Evolutionary conservation across 208 protist genomes (phyloP), one percentile per base, ranked within the genome.

Genomic region (Vickermania spadyakhi): DNA sequence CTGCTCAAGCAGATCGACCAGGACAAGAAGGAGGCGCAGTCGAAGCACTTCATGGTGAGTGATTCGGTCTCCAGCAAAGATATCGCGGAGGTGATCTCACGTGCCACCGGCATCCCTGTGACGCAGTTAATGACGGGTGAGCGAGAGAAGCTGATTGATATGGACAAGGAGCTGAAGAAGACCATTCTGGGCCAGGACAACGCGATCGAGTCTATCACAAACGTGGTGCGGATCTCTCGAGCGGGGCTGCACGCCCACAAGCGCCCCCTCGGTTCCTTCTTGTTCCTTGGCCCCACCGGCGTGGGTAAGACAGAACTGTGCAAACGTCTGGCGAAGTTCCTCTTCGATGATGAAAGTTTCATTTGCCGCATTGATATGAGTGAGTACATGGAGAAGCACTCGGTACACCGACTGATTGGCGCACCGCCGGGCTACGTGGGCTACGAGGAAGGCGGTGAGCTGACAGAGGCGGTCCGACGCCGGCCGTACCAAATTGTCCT

Each of bases 321-420:
- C 66, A 99, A 99, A 77, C 73, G 89, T 49, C 78, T 99, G 1
- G 94, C 96, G 1, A 71, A 73, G 58, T 86, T 97, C 28, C 85
- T 99, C 18, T 99, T 99, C 61, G 97, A 99, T 73, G 85, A 97
- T 54, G 97, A 99, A 28, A 82, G 94, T 7, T 81, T 91, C 58
- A 97, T 99, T 29, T 88, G 98, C 36, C 86, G 97, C 25, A 96
- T 99, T 56, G 98, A 99, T 84, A 99, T 99, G 97, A 94, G 78
- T 60, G 97, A 99, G 81, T 99, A 99, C 81, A 99, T 98, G 94
- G 96, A 99, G 73, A 58, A 79, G 50, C 96, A 98, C 75, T 84
- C 85, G 3, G 95, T 99, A 1, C 71, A 96, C 1, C 81, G 97
- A 22, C 83, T 99, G 2, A 99, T 99, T 62, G 98, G 98, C 41